A percentile compares a stretch with the other conserved stretches of the same genome.
phyloP scores from a whole-genome alignment of 2,329 filamentous ascomycete genomes.

The Monilinia laxa region DNA sequence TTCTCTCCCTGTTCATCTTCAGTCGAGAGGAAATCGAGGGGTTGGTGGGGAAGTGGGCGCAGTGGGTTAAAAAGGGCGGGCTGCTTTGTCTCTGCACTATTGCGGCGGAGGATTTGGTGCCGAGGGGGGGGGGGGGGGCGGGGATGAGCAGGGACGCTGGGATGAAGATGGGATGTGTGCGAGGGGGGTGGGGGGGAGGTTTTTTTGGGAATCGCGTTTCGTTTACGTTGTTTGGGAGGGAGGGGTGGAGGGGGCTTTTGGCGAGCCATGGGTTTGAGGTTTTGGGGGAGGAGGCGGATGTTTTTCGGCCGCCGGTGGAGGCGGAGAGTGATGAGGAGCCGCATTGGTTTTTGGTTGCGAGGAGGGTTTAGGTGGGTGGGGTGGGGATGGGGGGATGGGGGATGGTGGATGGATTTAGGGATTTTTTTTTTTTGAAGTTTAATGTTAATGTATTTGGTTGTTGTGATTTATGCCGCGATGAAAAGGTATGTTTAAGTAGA shows the following conservation, averaged over 20 bases:
- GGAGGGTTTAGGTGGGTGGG: neutral
- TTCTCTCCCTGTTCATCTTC: neutral
- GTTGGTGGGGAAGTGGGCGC: neutral
- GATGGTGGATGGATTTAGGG: too few relatives aligned
- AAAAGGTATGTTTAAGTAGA: too few relatives aligned
- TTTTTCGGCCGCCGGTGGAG: neutral
- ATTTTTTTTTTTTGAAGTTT: too few relatives aligned
- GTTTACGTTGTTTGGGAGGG: neutral
- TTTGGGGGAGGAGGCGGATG: neutral
- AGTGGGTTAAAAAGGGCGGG: neutral
- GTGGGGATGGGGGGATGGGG: neutral
- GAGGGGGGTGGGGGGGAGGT: neutral
- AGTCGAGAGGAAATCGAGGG: neutral
- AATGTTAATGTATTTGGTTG: too few relatives aligned
- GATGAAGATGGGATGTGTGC: constrained; percentile 9
- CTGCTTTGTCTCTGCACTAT: constrained; percentile 1
- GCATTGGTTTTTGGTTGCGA: neutral
- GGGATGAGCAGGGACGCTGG: neutral
- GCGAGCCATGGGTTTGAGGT: constrained; percentile 4
- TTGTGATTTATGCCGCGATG: too few relatives aligned
- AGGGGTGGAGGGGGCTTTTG: constrained; percentile 11
- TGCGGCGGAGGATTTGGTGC: constrained; percentile 2
- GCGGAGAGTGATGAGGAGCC: constrained; percentile 3
- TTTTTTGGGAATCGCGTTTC: neutral
- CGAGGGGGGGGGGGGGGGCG: neutral